Conservation (phyloP, 257 asterid genomes). For the Gardenia jasminoides region DNA sequence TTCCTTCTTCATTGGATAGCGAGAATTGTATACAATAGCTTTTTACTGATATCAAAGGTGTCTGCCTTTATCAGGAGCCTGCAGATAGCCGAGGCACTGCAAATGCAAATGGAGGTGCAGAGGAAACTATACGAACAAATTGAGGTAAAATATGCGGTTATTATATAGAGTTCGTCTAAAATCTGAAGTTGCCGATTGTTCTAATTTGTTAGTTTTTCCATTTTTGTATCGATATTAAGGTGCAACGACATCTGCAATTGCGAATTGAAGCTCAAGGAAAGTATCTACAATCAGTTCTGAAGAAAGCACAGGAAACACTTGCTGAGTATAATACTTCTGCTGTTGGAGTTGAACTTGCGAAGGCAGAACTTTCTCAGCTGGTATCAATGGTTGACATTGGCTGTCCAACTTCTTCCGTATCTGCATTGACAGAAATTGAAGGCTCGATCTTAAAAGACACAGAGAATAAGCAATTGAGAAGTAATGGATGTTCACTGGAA, state of each 20-base stretch:
- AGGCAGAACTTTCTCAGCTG: slow-evolving; percentile 69
- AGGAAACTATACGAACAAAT: slow-evolving; percentile 83
- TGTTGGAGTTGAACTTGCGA: slow-evolving; percentile 58
- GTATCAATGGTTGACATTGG: slow-evolving; percentile 69
- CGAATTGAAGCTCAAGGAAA: slow-evolving; percentile 94
- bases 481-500: slow-evolving; percentile 51
- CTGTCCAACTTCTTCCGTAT: slow-evolving; percentile 56
- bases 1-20: slow-evolving; percentile 2
- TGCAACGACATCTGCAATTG: slow-evolving; percentile 78
- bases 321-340: slow-evolving; percentile 59
- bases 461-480: slow-evolving; percentile 24
- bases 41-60: slow-evolving; percentile 7
- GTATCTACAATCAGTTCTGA: slow-evolving; percentile 78
- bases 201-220: background rate
- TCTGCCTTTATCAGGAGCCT: slow-evolving; percentile 36
- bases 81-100: slow-evolving; percentile 60
- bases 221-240: slow-evolving; percentile 34
- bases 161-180: background rate
- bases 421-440: slow-evolving; percentile 61
- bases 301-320: slow-evolving; percentile 77
- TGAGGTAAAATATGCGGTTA: slow-evolving; percentile 47
- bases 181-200: background rate
- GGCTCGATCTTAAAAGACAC: slow-evolving; percentile 37
- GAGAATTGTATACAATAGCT: background rate
- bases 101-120: slow-evolving; percentile 92